Base-by-base conservation (phyloP, 495 filamentous ascomycete genomes). In the Parachaetomium inaequale region DNA sequence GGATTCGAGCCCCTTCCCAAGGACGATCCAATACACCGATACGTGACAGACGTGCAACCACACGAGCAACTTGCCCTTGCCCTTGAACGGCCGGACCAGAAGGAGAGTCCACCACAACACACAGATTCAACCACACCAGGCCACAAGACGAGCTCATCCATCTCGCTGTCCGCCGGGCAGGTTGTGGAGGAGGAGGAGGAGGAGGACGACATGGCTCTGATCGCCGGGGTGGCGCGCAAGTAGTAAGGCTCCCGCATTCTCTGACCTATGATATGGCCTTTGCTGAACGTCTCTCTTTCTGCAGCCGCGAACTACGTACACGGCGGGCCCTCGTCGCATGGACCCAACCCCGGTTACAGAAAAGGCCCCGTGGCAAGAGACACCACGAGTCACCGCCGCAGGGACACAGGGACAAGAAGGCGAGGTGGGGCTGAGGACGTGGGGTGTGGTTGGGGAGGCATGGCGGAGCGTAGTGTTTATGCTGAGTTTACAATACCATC, bases 41-140 rank as follows among this genome's bases (percentile, higher is more conserved):
- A 49, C 26, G 6, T 62, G 10, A 29, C 19, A 17, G 40, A 28
- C 3, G 14, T 36, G 6, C 59, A 62, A 14, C 28, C 29, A 5
- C 59, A 62, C 25, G 52, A 62, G 10, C 45, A 17, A 2, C 43
- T 62, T 15, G 42, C 52, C 19, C 31, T 62, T 5, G 52, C n/a
- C n/a, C 51, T 55, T 21, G 38, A 50, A 4, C 23, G 12, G 23
- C 43, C 21, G 15, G 1, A 0, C 7, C 38, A 51, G 7, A 0
- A 7, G 1, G 11, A 7, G 0, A 2, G 3, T n/a, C n/a, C n/a
- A 28, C 21, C 36, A 7, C 12, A 10, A 15, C 10, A 3, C n/a
- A 1, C 29, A 14, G 14, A 36, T 1, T 29, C 12, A 34, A 28
- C 4, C 15, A 21, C 7, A n/a, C n/a, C n/a, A n/a, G n/a, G n/a